Evolutionary conservation across 2,329 filamentous ascomycete genomes (phyloP).

Genomic region (Fusarium sp.): DNA sequence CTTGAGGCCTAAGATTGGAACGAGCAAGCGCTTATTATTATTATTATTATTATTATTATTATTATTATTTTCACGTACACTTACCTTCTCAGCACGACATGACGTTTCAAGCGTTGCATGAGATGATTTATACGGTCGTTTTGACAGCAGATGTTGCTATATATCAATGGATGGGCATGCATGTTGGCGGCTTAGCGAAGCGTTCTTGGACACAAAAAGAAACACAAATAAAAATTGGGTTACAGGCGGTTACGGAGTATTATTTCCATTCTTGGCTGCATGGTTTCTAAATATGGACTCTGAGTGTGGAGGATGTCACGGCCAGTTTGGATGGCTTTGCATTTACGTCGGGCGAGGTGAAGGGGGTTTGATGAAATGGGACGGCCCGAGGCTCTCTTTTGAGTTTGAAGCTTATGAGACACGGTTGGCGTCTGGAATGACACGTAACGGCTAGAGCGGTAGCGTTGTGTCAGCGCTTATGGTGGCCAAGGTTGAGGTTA

Average conservation of each 20-base stretch:
- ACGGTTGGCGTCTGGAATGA: conserved; percentile 13
- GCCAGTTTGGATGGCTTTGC: not conserved
- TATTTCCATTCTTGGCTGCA: not conserved
- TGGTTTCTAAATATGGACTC: not conserved
- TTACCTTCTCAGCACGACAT: conserved; percentile 6
- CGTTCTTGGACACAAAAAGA: conserved; percentile 31
- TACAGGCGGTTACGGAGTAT: not conserved
- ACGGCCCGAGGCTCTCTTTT: conserved; percentile 24
- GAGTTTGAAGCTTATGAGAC: conserved; percentile 26
- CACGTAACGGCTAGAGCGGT: conserved; percentile 22
- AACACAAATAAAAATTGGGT: conserved; percentile 30
- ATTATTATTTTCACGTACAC: not conserved
- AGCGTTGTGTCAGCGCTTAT: conserved; percentile 20
- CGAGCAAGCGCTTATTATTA: conserved; percentile 1
- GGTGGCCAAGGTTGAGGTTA: conserved; percentile 33
- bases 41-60: too few species aligned
- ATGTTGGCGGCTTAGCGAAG: conserved; percentile 33
- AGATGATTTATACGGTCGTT: conserved; percentile 25
- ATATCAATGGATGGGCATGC: conserved; percentile 30
- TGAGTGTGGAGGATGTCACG: not conserved
- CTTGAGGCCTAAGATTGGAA: conserved; percentile 34
- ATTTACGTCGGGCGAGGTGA: not conserved
- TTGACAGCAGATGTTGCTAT: conserved; percentile 26
- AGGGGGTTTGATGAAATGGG: conserved; percentile 1
- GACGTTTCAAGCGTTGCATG: conserved; percentile 30